Evolutionary conservation across 257 asterid species (phyloP).

Genomic region (Solanum medicagineum): DNA sequence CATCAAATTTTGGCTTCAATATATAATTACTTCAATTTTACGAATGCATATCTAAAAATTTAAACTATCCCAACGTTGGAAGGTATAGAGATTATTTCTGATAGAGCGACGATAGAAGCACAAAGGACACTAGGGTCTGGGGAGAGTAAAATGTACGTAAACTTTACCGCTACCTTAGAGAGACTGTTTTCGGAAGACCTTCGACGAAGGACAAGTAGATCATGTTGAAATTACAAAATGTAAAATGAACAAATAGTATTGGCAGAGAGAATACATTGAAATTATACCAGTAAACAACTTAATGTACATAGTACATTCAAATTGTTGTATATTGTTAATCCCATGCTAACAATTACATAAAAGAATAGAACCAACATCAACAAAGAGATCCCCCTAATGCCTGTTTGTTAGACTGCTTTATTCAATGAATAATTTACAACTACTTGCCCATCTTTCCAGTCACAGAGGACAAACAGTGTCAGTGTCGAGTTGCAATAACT

Average conservation of each 20-base stretch:
- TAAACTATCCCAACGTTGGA: background rate
- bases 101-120: too few relatives aligned
- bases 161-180: background rate
- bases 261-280: background rate
- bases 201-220: background rate
- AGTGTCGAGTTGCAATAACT: conserved; percentile 1
- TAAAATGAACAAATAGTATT: background rate
- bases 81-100: background rate
- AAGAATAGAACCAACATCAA: conserved; percentile 7
- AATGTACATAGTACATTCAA: background rate
- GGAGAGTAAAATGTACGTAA: too few relatives aligned
- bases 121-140: too few relatives aligned
- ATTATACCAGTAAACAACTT: background rate
- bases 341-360: background rate
- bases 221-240: background rate
- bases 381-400: background rate
- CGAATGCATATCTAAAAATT: background rate
- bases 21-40: too few relatives aligned
- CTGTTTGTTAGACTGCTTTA: conserved; percentile 1
- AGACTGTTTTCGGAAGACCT: background rate
- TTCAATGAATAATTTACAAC: conserved; percentile 23
- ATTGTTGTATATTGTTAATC: background rate
- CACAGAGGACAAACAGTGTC: conserved; percentile 3
- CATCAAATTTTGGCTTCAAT: background rate
- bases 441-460: conserved; percentile 17